These are phyloP conservation scores for Vanderwaltozyma polyspora DNA, from an alignment of 805 yeast genomes.

Conservation along the genomic window DNA sequence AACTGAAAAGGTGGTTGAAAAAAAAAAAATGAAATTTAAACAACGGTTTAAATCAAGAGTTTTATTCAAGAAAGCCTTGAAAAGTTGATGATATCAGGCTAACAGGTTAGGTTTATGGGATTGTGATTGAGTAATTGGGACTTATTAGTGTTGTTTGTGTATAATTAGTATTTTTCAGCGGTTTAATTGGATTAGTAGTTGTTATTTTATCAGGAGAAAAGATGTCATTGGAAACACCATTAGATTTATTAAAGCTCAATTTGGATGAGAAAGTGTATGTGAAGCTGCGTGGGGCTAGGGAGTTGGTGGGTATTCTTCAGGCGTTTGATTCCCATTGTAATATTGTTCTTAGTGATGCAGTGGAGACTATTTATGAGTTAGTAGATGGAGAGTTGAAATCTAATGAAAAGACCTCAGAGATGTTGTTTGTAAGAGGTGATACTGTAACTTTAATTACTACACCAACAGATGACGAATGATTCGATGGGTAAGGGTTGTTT, in stretches of 20 bases:
- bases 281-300: conserved; percentile 89
- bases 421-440: conserved; percentile 97
- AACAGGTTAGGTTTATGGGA: too few species aligned
- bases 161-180: too few species aligned
- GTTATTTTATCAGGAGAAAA: too few species aligned
- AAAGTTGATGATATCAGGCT: too few species aligned
- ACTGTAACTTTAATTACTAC: conserved; percentile 76
- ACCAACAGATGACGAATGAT: conserved; percentile 20
- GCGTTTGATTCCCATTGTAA: conserved; percentile 96
- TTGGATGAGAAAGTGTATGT: conserved; percentile 80
- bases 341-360: conserved; percentile 86
- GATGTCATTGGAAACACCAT: conserved; percentile 52
- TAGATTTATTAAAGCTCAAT: conserved; percentile 75
- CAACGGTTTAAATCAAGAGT: too few species aligned
- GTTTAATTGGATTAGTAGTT: too few species aligned
- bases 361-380: conserved; percentile 61
- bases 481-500: neutral
- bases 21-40: too few species aligned
- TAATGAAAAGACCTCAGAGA: conserved; percentile 53
- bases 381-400: conserved; percentile 38
- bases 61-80: too few species aligned
- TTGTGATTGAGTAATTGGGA: too few species aligned
- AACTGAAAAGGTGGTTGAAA: too few species aligned
- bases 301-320: conserved; percentile 79
- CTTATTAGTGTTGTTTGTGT: too few species aligned